These are phyloP conservation scores for Zoysia pacifica DNA, from an alignment of 176 grass and related monocot genomes.

Conservation along the genomic window DNA sequence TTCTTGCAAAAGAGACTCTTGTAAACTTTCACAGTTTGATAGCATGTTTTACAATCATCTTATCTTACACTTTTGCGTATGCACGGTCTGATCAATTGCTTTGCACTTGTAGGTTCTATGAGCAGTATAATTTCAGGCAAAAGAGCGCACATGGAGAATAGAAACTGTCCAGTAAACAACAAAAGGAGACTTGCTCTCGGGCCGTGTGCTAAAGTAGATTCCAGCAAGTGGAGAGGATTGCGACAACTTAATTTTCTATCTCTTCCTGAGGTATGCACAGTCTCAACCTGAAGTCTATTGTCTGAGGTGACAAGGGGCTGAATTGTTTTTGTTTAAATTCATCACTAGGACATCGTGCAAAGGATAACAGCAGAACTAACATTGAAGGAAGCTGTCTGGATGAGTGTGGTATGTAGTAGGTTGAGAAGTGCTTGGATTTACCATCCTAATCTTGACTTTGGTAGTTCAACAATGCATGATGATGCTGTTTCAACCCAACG, in stretches of 20 bases:
- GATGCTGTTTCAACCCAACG: background rate
- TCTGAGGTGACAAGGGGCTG: background rate
- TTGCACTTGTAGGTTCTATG: slow-evolving; percentile 1
- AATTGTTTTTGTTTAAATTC: slow-evolving; percentile 29
- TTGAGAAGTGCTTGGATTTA: slow-evolving; percentile 5
- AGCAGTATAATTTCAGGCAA: background rate
- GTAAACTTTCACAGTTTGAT: background rate
- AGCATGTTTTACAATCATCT: background rate
- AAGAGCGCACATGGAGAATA: slow-evolving; percentile 12
- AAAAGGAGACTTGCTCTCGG: background rate
- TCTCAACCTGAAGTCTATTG: background rate
- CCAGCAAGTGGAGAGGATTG: background rate
- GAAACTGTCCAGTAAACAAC: background rate
- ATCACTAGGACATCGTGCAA: slow-evolving; percentile 10
- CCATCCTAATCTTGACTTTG: slow-evolving; percentile 36
- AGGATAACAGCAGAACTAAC: slow-evolving; percentile 17
- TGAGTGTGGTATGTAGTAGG: background rate
- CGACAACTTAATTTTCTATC: background rate
- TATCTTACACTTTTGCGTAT: background rate
- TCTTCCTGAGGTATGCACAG: slow-evolving; percentile 27
- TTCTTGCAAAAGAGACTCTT: background rate
- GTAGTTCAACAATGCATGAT: background rate
- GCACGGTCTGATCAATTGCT: background rate
- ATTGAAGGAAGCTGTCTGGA: slow-evolving; percentile 19
- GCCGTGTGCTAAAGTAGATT: slow-evolving; percentile 2